Evolutionary conservation across 208 protist species (phyloP).

Genomic region (Crithidia acanthocephali): DNA sequence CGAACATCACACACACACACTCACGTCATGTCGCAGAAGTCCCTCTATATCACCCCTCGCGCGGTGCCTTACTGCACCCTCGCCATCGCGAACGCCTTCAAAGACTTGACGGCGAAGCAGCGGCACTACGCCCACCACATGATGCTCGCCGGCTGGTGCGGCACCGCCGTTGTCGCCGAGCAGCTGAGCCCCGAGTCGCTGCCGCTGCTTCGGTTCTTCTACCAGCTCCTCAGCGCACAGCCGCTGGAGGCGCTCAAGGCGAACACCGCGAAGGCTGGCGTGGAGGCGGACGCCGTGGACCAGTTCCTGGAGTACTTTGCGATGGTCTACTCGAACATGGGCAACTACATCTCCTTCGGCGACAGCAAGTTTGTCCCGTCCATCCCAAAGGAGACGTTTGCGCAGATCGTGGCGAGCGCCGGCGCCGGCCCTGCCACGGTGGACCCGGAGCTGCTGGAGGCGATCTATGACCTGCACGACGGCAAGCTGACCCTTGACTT

Average conservation of each 20-base stretch:
- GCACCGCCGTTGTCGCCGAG: constrained; percentile 48
- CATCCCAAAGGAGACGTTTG: constrained; percentile 58
- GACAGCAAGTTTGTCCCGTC: constrained; percentile 93
- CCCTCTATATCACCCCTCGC: constrained; percentile 56
- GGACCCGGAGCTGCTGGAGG: constrained; percentile 48
- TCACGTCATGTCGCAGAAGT: constrained; percentile 15
- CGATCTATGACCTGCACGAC: constrained; percentile 65
- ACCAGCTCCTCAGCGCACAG: constrained; percentile 40
- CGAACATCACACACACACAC: neutral
- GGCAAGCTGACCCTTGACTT: constrained; percentile 67
- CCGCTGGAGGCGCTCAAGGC: constrained; percentile 28
- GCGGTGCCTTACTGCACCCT: constrained; percentile 73
- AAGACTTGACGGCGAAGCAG: constrained; percentile 73
- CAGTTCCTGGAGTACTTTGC: constrained; percentile 82
- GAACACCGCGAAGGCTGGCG: constrained; percentile 21
- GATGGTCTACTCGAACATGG: constrained; percentile 90
- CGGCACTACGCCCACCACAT: constrained; percentile 86
- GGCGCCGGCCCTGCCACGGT: constrained; percentile 14
- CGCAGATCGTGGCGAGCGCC: constrained; percentile 42
- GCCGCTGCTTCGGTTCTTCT: constrained; percentile 56
- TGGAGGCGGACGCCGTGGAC: constrained; percentile 54
- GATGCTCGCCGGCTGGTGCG: constrained; percentile 61
- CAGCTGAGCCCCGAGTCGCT: constrained; percentile 72
- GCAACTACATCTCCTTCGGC: constrained; percentile 94
- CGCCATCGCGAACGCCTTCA: constrained; percentile 68